These are phyloP conservation scores for Diaporthe amygdali DNA, from an alignment of 2,329 filamentous ascomycete species.

Conservation along the genomic window DNA sequence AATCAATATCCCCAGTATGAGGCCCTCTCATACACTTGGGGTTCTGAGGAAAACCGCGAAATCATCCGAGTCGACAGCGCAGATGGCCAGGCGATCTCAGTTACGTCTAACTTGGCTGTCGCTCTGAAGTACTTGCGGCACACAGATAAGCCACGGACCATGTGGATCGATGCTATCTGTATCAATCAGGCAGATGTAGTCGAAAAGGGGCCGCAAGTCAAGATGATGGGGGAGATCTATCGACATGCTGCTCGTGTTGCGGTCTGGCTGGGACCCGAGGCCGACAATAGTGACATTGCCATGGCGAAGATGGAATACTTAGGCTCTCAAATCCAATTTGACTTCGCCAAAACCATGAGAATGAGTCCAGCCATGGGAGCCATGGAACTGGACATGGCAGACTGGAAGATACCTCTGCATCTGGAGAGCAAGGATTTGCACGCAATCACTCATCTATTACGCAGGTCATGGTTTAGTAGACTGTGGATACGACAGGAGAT, in stretches of 20 bases:
- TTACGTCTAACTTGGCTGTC: background rate
- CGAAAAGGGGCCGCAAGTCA: background rate
- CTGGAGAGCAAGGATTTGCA: background rate
- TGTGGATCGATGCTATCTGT: slow-evolving; percentile 3
- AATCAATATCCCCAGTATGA: background rate
- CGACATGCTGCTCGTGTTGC: background rate
- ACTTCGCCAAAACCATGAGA: background rate
- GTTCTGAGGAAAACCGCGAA: background rate
- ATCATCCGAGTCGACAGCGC: background rate
- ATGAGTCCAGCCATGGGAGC: background rate
- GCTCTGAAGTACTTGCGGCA: background rate
- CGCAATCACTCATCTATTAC: background rate
- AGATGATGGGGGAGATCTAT: slow-evolving; percentile 4
- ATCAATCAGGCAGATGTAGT: background rate
- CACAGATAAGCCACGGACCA: background rate
- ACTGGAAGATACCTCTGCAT: accelerated
- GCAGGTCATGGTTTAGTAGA: background rate
- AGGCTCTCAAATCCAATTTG: background rate
- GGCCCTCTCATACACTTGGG: background rate
- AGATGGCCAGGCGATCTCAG: background rate
- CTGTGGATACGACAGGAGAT: background rate
- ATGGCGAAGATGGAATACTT: background rate
- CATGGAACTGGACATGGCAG: background rate
- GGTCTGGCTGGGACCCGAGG: slow-evolving; percentile 4
- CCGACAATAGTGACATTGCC: background rate